A percentile compares a stretch with the other conserved stretches of the same genome.
These are phyloP conservation scores for Capsella rubella DNA, from an alignment of 441 rosid genomes.

Conservation along the genomic window DNA sequence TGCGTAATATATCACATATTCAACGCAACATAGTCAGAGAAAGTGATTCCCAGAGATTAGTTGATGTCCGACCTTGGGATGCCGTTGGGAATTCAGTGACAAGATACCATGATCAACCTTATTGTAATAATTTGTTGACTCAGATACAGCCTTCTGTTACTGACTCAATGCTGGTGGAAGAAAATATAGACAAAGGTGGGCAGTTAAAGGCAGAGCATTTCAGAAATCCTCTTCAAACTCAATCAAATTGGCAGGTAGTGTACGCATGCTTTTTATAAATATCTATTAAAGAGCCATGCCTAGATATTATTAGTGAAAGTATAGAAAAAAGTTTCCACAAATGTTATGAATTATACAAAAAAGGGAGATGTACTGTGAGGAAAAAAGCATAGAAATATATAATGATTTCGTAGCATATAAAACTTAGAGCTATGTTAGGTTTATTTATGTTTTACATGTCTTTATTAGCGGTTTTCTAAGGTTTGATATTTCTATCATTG, in stretches of 20 bases:
- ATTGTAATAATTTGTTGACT: slow-evolving; percentile 45
- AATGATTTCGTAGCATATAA: not conserved
- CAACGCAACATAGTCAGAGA: slow-evolving; percentile 50
- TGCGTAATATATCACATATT: slow-evolving; percentile 46
- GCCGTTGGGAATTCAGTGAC: slow-evolving; percentile 55
- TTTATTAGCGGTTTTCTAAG: slow-evolving; percentile 3
- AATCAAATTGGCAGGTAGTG: slow-evolving; percentile 80
- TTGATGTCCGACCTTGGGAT: slow-evolving; percentile 71
- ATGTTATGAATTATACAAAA: not conserved
- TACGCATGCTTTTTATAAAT: slow-evolving; percentile 13
- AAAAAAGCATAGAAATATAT: slow-evolving; percentile 9
- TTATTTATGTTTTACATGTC: slow-evolving; percentile 4
- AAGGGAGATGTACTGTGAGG: slow-evolving; percentile 5
- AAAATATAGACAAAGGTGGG: slow-evolving; percentile 47
- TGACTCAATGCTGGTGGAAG: slow-evolving; percentile 48
- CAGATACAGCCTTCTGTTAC: slow-evolving; percentile 48
- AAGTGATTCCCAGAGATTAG: slow-evolving; percentile 56
- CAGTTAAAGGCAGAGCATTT: slow-evolving; percentile 46
- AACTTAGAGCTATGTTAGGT: not conserved
- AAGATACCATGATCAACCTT: slow-evolving; percentile 49
- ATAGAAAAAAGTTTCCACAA: slow-evolving; percentile 3
- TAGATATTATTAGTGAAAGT: slow-evolving; percentile 5
- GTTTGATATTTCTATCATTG: slow-evolving; percentile 7
- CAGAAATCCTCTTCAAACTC: slow-evolving; percentile 54
- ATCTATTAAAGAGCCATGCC: not conserved